Evolutionary conservation across 2,329 filamentous ascomycete species (phyloP).

Genomic region (Penicillium olsonii): DNA sequence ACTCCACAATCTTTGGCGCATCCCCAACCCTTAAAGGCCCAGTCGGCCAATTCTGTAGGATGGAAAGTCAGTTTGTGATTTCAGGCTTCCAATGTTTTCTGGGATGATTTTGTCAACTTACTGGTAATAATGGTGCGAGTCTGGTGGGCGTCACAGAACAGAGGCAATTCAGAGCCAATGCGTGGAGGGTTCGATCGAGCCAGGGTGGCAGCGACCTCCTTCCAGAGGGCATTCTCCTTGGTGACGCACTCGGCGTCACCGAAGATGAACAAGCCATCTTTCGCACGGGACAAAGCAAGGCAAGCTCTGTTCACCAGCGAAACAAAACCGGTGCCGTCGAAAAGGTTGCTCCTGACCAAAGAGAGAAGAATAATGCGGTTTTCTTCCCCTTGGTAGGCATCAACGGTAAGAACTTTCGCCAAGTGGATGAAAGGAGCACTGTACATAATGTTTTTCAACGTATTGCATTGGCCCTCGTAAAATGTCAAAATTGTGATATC

Average conservation of each 20-base stretch:
- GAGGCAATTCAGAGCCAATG: constrained; percentile 57
- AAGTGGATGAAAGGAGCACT: constrained; percentile 30
- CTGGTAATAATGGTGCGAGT: constrained; percentile 53
- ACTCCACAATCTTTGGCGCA: constrained; percentile 52
- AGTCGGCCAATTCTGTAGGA: constrained; percentile 41
- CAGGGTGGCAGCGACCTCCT: constrained; percentile 49
- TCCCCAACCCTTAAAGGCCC: constrained; percentile 55
- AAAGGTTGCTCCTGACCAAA: constrained; percentile 69
- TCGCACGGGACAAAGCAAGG: constrained; percentile 69
- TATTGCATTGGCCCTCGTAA: constrained; percentile 79
- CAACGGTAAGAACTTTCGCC: constrained; percentile 73
- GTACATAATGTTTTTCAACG: too few species aligned
- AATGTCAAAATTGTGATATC: constrained; percentile 83
- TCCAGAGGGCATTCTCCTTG: constrained; percentile 53
- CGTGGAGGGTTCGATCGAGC: too few species aligned
- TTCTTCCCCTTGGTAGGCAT: constrained; percentile 89
- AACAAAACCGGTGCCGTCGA: constrained; percentile 70
- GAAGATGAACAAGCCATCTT: constrained; percentile 79
- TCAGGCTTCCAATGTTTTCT: too few species aligned
- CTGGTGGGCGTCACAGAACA: constrained; percentile 64
- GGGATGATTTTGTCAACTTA: constrained; percentile 17
- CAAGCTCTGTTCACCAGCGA: constrained; percentile 64
- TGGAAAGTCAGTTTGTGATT: not conserved
- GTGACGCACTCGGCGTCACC: constrained; percentile 66
- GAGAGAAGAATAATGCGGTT: constrained; percentile 82